These are phyloP conservation scores for Lachancea dasiensis DNA, from an alignment of 805 yeast genomes.

Conservation along the genomic window DNA sequence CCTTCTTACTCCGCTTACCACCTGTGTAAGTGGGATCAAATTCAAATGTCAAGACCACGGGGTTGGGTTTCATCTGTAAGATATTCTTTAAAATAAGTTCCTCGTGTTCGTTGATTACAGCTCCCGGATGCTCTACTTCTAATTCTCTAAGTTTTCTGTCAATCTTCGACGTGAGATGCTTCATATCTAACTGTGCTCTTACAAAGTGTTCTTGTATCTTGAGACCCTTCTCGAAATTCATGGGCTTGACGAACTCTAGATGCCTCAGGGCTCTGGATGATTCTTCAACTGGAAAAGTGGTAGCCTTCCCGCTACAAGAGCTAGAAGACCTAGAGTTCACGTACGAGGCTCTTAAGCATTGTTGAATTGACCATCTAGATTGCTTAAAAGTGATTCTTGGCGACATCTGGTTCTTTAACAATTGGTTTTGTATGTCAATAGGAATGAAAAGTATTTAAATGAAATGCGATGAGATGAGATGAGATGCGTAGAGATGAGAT, in stretches of 20 bases:
- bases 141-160: constrained; percentile 36
- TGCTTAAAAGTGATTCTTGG: too few species aligned
- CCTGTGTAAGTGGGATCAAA: constrained; percentile 85
- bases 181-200: constrained; percentile 51
- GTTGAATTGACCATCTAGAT: too few species aligned
- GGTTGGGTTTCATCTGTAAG: constrained; percentile 47
- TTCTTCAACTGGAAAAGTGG: constrained; percentile 30
- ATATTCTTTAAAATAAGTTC: constrained; percentile 39
- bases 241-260: constrained; percentile 36
- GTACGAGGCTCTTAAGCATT: neutral
- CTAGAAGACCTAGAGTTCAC: constrained; percentile 6
- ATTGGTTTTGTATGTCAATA: too few species aligned
- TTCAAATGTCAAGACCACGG: constrained; percentile 74
- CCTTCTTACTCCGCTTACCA: constrained; percentile 72
- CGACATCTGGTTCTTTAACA: too few species aligned
- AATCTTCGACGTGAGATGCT: constrained; percentile 46
- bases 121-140: constrained; percentile 31
- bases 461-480: too few species aligned
- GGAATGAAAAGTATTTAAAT: too few species aligned
- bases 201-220: constrained; percentile 52
- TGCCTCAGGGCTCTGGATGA: constrained; percentile 38
- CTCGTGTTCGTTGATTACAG: constrained; percentile 41
- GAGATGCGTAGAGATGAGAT: too few species aligned
- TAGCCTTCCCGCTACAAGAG: constrained; percentile 9
- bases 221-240: constrained; percentile 45